Evolutionary conservation across 2,329 filamentous ascomycete genomes (phyloP).

Genomic region (Exophiala spinifera): DNA sequence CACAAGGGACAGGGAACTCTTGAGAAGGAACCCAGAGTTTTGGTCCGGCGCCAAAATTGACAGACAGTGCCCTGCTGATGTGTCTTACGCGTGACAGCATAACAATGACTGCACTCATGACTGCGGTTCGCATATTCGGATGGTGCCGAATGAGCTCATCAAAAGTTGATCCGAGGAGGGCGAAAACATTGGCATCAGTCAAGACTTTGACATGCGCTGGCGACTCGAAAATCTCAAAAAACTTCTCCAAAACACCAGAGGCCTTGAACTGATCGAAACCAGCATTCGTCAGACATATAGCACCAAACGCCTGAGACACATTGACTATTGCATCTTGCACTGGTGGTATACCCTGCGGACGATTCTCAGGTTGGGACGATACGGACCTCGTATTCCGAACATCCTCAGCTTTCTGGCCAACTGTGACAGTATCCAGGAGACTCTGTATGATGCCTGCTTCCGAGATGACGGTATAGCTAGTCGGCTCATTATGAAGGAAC

Average conservation of each 20-base stretch:
- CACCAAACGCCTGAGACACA: conserved; percentile 83
- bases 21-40: conserved; percentile 67
- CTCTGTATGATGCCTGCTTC: conserved; percentile 88
- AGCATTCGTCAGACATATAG: conserved; percentile 84
- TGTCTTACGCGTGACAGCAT: conserved; percentile 82
- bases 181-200: conserved; percentile 71
- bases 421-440: conserved; percentile 70
- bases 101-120: conserved; percentile 79
- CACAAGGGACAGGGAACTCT: conserved; percentile 60
- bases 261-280: conserved; percentile 84
- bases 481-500: conserved; percentile 98
- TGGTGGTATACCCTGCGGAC: conserved; percentile 74
- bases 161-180: conserved; percentile 75
- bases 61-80: conserved; percentile 68
- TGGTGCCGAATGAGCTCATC: conserved; percentile 95
- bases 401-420: conserved; percentile 35
- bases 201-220: conserved; percentile 82
- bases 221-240: conserved; percentile 96
- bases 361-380: conserved; percentile 32
- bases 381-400: conserved; percentile 33
- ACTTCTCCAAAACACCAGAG: conserved; percentile 78
- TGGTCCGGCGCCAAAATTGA: conserved; percentile 68
- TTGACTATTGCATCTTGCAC: conserved; percentile 83
- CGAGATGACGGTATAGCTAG: conserved; percentile 91
- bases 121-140: conserved; percentile 72